Evolutionary conservation across 768 basidiomycete species (phyloP).

Genomic region (Trichaptum fuscoviolaceum): DNA sequence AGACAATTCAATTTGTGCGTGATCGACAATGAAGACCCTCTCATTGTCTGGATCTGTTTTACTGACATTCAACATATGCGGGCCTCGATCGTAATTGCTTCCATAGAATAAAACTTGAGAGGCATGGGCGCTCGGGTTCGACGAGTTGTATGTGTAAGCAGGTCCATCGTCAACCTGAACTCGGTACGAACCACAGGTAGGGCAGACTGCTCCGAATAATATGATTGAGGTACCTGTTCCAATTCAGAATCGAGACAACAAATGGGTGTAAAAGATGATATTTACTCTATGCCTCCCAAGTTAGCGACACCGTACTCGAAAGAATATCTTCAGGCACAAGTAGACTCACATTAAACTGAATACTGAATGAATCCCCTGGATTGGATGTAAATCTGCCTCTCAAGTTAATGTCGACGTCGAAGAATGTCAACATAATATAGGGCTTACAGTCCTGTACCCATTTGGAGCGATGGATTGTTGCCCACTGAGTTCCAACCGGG

Average conservation of each 20-base stretch:
- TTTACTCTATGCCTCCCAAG: not conserved
- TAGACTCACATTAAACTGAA: not conserved
- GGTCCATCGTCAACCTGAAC: not conserved
- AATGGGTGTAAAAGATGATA: not conserved
- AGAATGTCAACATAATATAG: not conserved
- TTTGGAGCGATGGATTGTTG: slow-evolving; percentile 3
- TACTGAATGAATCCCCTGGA: not conserved
- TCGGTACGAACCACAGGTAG: not conserved
- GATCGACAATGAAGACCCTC: not conserved
- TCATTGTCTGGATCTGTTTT: not conserved
- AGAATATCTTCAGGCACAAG: not conserved
- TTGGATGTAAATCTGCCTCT: not conserved
- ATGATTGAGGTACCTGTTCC: not conserved
- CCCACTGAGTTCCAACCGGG: not conserved
- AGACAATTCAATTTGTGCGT: not conserved
- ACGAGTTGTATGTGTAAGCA: not conserved
- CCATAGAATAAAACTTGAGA: not conserved
- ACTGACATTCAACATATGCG: not conserved
- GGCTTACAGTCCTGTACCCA: not conserved
- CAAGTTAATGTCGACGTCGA: not conserved
- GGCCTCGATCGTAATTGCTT: not conserved
- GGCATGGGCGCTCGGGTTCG: not conserved
- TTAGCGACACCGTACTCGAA: not conserved
- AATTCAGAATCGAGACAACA: not conserved
- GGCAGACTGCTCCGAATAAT: not conserved